Evolutionary conservation across 164 flowering plant genomes (phyloP).

Genomic region (Buxus sempervirens): DNA sequence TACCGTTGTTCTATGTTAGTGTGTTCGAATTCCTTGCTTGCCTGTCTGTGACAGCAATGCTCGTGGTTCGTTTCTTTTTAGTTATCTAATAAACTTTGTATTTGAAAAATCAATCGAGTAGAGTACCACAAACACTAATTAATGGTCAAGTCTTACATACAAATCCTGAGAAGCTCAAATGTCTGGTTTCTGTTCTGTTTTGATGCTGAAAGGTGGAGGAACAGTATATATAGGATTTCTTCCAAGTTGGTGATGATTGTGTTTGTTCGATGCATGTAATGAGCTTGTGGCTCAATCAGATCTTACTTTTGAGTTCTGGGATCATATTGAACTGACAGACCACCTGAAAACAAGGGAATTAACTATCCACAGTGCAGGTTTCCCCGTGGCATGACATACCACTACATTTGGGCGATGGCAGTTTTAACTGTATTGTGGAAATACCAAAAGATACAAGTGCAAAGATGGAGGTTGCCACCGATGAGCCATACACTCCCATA

Average conservation of each 20-base stretch:
- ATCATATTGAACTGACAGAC: not conserved
- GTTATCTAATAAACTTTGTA: not conserved
- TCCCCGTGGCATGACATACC: conserved; percentile 99
- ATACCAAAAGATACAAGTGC: conserved; percentile 97
- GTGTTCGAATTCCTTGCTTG: too few species aligned
- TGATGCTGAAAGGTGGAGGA: too few species aligned
- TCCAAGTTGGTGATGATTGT: not conserved
- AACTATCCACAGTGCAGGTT: conserved; percentile 39
- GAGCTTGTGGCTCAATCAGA: not conserved
- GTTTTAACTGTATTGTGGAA: conserved; percentile 84
- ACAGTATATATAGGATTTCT: too few species aligned
- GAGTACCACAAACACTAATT: not conserved
- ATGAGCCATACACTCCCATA: conserved; percentile 83
- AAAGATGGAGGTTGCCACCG: conserved; percentile 99
- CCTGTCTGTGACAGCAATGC: too few species aligned
- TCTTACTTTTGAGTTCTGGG: not conserved
- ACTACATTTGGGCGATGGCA: conserved; percentile 75
- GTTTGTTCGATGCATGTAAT: not conserved
- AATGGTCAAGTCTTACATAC: not conserved
- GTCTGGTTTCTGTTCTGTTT: not conserved
- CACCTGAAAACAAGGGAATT: not conserved
- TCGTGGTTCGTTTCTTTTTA: too few species aligned
- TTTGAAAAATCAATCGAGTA: not conserved
- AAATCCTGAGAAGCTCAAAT: not conserved
- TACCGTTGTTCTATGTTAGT: too few species aligned